These are phyloP conservation scores for Hypomontagnella monticulosa DNA, from an alignment of 495 filamentous ascomycete species.

Conservation along the genomic window DNA sequence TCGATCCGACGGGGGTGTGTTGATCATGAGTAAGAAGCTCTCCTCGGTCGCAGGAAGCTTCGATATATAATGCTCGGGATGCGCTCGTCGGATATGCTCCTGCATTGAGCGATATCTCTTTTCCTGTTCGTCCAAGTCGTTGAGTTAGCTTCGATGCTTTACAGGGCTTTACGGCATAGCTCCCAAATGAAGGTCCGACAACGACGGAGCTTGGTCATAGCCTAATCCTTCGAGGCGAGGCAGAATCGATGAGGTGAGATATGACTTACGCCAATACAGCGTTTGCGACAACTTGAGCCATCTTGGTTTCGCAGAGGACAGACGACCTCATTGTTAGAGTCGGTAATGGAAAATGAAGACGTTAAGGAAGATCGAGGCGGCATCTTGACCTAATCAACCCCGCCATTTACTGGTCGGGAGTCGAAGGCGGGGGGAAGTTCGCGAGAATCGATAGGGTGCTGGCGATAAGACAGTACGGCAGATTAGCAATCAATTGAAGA, in stretches of 20 bases:
- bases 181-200: slow-evolving; percentile 10
- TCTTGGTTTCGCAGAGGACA: slow-evolving; percentile 96
- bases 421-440: slow-evolving; percentile 46
- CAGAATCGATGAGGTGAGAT: slow-evolving; percentile 34
- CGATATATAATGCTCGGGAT: slow-evolving; percentile 96
- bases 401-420: slow-evolving; percentile 60
- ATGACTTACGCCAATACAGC: slow-evolving; percentile 92
- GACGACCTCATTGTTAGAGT: slow-evolving; percentile 94
- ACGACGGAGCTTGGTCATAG: slow-evolving; percentile 2
- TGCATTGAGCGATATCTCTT: slow-evolving; percentile 99
- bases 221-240: slow-evolving; percentile 29
- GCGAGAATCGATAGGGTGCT: slow-evolving; percentile 50
- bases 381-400: slow-evolving; percentile 67
- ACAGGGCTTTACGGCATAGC: slow-evolving; percentile 7
- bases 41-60: slow-evolving; percentile 99
- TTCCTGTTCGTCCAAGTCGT: slow-evolving; percentile 68
- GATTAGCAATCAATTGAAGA: slow-evolving; percentile 51
- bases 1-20: slow-evolving; percentile 83
- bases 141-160: slow-evolving; percentile 11
- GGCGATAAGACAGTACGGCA: slow-evolving; percentile 46
- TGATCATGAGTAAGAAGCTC: slow-evolving; percentile 96
- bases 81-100: slow-evolving; percentile 97
- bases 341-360: slow-evolving; percentile 90
- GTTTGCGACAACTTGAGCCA: slow-evolving; percentile 96
- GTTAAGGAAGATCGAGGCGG: slow-evolving; percentile 88